phyloP scores from a whole-genome alignment of 2,329 filamentous ascomycete species.

The Talaromyces amestolkiae region DNA sequence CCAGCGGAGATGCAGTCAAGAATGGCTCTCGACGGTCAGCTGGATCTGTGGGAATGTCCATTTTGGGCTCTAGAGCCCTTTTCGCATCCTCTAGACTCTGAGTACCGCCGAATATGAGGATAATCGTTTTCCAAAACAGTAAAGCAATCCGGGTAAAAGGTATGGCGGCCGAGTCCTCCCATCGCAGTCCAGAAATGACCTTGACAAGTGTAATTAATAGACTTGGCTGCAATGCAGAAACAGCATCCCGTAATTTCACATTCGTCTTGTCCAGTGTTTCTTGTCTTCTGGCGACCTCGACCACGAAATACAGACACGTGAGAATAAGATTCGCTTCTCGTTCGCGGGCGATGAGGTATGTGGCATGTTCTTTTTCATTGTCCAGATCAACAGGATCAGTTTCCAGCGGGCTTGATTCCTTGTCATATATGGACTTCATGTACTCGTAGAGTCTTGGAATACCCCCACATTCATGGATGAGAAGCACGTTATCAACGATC shows the following conservation, averaged over 20 bases:
- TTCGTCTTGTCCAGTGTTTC: slow-evolving; percentile 27
- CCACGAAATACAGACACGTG: slow-evolving; percentile 43
- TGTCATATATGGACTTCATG: slow-evolving; percentile 41
- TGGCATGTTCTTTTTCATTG: slow-evolving; percentile 33
- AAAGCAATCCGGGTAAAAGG: slow-evolving; percentile 64
- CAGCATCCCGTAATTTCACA: slow-evolving; percentile 29
- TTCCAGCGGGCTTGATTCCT: slow-evolving; percentile 26
- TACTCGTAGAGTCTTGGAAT: slow-evolving; percentile 38
- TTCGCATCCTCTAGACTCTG: slow-evolving; percentile 72
- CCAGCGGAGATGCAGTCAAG: slow-evolving; percentile 88
- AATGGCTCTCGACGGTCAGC: slow-evolving; percentile 65
- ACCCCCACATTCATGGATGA: slow-evolving; percentile 38
- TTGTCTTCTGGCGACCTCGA: slow-evolving; percentile 43
- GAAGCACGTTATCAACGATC: slow-evolving; percentile 44
- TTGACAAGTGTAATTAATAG: slow-evolving; percentile 71
- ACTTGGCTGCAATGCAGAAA: slow-evolving; percentile 59
- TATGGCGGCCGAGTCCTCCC: slow-evolving; percentile 59
- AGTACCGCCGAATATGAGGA: slow-evolving; percentile 80
- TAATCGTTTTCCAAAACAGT: slow-evolving; percentile 85
- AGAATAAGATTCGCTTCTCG: slow-evolving; percentile 44
- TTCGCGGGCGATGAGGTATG: slow-evolving; percentile 37
- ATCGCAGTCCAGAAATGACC: slow-evolving; percentile 65
- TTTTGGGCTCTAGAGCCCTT: slow-evolving; percentile 57
- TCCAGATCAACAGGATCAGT: slow-evolving; percentile 25
- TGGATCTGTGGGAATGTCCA: slow-evolving; percentile 47